These are phyloP conservation scores for Trametes meyenii DNA, from an alignment of 768 basidiomycete species.

Conservation along the genomic window DNA sequence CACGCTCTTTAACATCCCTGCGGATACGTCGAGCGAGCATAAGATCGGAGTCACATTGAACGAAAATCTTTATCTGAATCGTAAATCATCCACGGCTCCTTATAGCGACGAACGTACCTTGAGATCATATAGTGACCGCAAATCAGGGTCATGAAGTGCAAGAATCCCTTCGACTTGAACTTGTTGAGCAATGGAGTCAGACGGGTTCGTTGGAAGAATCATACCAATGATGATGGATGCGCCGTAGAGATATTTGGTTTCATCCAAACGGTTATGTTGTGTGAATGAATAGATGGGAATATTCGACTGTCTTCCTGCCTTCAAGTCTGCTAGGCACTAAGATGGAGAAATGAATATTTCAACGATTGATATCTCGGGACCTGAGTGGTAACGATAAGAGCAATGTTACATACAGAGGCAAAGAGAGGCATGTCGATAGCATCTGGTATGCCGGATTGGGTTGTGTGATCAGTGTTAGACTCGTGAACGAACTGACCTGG, in stretches of 20 bases:
- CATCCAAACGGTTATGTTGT: constrained; percentile 79
- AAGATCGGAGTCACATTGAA: constrained; percentile 92
- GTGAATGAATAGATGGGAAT: constrained; percentile 95
- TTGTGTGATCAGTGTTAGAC: background rate
- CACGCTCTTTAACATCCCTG: constrained; percentile 87
- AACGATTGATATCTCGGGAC: background rate
- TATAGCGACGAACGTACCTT: constrained; percentile 53
- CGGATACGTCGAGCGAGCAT: constrained; percentile 95
- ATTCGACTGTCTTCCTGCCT: constrained; percentile 79
- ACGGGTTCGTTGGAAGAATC: constrained; percentile 2
- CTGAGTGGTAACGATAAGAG: background rate
- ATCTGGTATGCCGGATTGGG: constrained; percentile 36
- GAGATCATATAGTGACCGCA: constrained; percentile 87
- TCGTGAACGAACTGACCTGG: constrained; percentile 42
- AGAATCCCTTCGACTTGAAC: constrained; percentile 86
- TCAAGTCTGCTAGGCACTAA: constrained; percentile 86
- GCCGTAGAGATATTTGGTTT: constrained; percentile 89
- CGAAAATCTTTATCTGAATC: constrained; percentile 64
- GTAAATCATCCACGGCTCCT: background rate
- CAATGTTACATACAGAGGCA: constrained; percentile 57
- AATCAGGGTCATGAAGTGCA: constrained; percentile 75
- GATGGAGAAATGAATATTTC: background rate
- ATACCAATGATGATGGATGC: constrained; percentile 87
- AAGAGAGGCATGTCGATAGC: constrained; percentile 92
- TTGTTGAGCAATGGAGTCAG: background rate